Conservation (phyloP, 805 yeast genomes). For the Metschnikowia koreensis region DNA sequence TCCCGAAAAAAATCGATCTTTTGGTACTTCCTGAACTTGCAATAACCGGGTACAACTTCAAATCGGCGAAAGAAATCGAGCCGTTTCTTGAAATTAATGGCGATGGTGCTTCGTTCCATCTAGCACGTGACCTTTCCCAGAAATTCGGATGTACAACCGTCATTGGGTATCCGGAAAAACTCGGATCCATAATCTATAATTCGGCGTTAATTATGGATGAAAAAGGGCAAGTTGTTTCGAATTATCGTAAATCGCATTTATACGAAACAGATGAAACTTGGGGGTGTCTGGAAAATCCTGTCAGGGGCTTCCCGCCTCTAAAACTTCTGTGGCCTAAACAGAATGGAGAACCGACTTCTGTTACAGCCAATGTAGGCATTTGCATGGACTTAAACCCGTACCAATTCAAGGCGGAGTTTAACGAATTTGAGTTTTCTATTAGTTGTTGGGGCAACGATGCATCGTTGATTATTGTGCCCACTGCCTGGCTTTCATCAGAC, state of each 20-base stretch:
- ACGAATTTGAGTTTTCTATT: constrained; percentile 65
- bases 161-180: constrained; percentile 77
- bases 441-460: constrained; percentile 48
- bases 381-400: constrained; percentile 95
- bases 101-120: constrained; percentile 48
- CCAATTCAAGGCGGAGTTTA: constrained; percentile 77
- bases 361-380: constrained; percentile 65
- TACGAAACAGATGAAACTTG: constrained; percentile 77
- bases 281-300: constrained; percentile 73
- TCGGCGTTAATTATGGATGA: constrained; percentile 67
- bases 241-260: constrained; percentile 73
- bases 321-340: constrained; percentile 35
- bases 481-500: constrained; percentile 74
- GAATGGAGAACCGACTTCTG: background rate
- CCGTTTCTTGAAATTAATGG: constrained; percentile 56
- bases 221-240: constrained; percentile 54
- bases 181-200: constrained; percentile 51
- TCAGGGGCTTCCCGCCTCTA: constrained; percentile 51
- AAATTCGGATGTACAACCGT: constrained; percentile 61
- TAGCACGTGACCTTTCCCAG: constrained; percentile 57
- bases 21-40: constrained; percentile 82
- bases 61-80: constrained; percentile 39
- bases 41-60: constrained; percentile 78
- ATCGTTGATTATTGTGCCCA: constrained; percentile 68
- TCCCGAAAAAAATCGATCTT: constrained; percentile 50